Evolutionary conservation across 1,284 basidiomycete genomes (phyloP), one percentile per base, ranked within the genome.

Genomic region (Ceratobasidium papillatum): DNA sequence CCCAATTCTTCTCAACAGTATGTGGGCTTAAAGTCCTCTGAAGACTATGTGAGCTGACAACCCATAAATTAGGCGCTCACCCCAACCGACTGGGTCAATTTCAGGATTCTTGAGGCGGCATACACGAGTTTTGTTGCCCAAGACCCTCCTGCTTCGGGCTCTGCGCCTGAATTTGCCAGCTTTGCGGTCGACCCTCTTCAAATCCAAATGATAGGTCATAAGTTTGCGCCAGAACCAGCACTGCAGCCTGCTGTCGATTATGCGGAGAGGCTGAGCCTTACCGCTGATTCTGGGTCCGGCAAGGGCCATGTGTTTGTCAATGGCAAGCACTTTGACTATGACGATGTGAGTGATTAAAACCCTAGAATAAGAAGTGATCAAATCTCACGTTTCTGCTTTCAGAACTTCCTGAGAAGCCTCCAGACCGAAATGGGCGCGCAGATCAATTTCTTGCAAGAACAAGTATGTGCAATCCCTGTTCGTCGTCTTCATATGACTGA

Each of bases 241-340:
- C 36, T 72, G 2, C 69, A 72, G 45, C 58, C 58, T 19, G 84
- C 87, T 3, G 80, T 80, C 32, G 79, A 78, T 7, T 94, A 93
- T 78, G 80, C 84, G 1, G 82, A 84, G 58, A 84, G 92, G 19
- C 79, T 94, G 38, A 87, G 69, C 19, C 69, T 72, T 36, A 43
- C 34, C 17, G 58, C 69, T 25, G 51, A 65, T 12, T 69, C 52
- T 11, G 77, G 64, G 3, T 75, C 66, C 19, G 72, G 74, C 34
- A 65, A 66, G 14, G 92, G 91, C 2, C 90, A 93, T 80, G 87
- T 85, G 30, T 97, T 98, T 81, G 85, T 98, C 78, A 99, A 99
- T 79, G 97, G 97, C 17, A 94, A 92, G 79, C 88, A 93, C 80
- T 86, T 91, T 38, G 82, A 87, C 5, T 82, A 94, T 75, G 87